phyloP scores from a whole-genome alignment of 2,329 filamentous ascomycete genomes.

The Clonostachys solani region DNA sequence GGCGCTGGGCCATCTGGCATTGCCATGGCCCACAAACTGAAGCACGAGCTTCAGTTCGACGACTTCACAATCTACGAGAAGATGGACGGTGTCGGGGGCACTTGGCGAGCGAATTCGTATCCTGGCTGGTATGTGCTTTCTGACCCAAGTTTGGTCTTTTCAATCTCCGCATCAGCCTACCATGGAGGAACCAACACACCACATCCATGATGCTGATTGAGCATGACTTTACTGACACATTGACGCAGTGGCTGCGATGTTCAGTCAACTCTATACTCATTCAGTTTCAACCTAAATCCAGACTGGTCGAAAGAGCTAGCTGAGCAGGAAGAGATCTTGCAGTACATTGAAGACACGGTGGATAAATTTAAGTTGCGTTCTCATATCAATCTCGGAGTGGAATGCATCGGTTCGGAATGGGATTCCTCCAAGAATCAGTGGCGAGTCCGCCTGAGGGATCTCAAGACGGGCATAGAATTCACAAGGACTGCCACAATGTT shows the following conservation, averaged over 20 bases:
- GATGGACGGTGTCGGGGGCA: constrained; percentile 11
- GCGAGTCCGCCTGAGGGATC: constrained; percentile 11
- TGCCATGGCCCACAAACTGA: constrained; percentile 10
- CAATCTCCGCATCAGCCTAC: neutral
- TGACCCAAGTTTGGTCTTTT: neutral
- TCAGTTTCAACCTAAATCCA: constrained; percentile 32
- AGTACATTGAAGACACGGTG: constrained; percentile 11
- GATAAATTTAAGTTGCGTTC: constrained; percentile 11
- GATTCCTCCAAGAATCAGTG: constrained; percentile 7
- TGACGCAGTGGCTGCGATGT: constrained; percentile 9
- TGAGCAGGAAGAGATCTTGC: constrained; percentile 25
- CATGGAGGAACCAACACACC: neutral
- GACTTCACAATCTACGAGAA: constrained; percentile 14
- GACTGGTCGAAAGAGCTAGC: constrained; percentile 28
- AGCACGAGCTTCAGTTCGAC: constrained; percentile 10
- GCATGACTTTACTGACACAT: too few relatives aligned
- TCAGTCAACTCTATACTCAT: constrained; percentile 28
- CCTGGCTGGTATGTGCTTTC: constrained; percentile 2
- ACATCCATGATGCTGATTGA: too few relatives aligned
- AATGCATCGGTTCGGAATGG: constrained; percentile 15
- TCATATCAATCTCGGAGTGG: constrained; percentile 10
- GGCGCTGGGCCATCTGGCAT: constrained; percentile 12
- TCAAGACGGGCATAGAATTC: constrained; percentile 8
- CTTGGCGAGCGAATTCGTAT: constrained; percentile 11
- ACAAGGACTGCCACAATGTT: constrained; percentile 10